Base-by-base conservation (phyloP, 2,329 filamentous ascomycete species). In the Harringtonia lauricola region DNA sequence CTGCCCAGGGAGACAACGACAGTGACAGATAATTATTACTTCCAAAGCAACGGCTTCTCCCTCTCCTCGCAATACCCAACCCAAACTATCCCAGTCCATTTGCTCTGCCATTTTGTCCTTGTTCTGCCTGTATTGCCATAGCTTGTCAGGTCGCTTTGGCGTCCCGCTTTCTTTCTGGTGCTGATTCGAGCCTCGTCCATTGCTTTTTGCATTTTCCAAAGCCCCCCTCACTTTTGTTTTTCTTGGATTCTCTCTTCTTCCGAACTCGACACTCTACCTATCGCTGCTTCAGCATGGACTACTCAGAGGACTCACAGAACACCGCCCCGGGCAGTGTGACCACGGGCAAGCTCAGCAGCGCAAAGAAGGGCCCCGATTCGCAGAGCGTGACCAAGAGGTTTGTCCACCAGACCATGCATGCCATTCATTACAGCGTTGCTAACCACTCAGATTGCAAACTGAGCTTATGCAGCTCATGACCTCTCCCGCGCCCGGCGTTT, bases 391-490 rank as follows among this genome's bases (percentile, higher is more conserved):
- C 80, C 48, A 89, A 89, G 67, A 76, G 84, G 84, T 88, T 65
- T 14, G 43, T 39, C 7, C 17, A 8, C 13, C 29, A 13, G 8
- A 6, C 14, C 15, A n/a, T 18, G 19, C 18, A 13, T 26, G 7
- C 15, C 3, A 13, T 17, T 14, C 8, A 8, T 19, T 13, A 4
- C n/a, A 7, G n/a, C n/a, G 18, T 38, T 19, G 28, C 24, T 35
- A 19, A 2, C 8, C 15, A 1, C 18, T 19, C 58, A 96, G 92
- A 57, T 74, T 98, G 45, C 92, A 98, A 66, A 94, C 89, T 39
- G 92, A 98, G 66, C 76, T 98, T 54, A 96, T 98, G 90, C 83
- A 92, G 63, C 80, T 98, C 55, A 96, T 98, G 92, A 89, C 88
- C 55, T 89, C 89, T 35, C 83, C 89, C 2, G 89, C 90, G 1